Percentiles rank a stretch among this genome's conserved stretches.
These are phyloP conservation scores for Microsporum canis DNA, from an alignment of 2,329 filamentous ascomycete species.

Conservation along the genomic window DNA sequence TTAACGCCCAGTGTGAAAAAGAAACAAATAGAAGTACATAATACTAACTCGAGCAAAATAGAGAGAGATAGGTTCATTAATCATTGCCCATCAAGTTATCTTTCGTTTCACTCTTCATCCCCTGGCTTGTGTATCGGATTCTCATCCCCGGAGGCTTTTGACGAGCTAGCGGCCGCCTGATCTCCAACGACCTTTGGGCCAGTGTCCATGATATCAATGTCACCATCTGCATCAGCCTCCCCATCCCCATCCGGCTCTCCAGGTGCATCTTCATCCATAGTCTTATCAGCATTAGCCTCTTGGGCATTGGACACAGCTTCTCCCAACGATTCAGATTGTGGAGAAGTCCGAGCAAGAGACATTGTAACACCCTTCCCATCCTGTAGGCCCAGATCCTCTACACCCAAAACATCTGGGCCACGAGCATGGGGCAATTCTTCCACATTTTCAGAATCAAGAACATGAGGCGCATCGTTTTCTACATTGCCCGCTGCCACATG, in stretches of 20 bases:
- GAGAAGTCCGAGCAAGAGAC: conserved; percentile 20
- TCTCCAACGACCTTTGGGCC: conserved; percentile 2
- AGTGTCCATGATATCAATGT: conserved; percentile 29
- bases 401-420: conserved; percentile 73
- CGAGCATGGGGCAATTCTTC: conserved; percentile 64
- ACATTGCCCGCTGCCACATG: conserved; percentile 10
- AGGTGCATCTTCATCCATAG: conserved; percentile 13
- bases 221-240: conserved; percentile 23
- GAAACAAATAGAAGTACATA: background rate
- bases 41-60: background rate
- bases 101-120: background rate
- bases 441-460: conserved; percentile 32
- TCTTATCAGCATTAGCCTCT: conserved; percentile 4
- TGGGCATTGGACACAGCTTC: conserved; percentile 11
- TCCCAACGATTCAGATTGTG: conserved; percentile 9
- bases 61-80: background rate
- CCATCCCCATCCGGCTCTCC: conserved; percentile 9
- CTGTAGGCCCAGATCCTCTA: conserved; percentile 76
- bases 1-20: background rate
- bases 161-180: background rate
- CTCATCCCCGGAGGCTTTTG: background rate
- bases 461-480: conserved; percentile 12
- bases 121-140: background rate
- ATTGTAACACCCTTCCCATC: conserved; percentile 38
- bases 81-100: background rate